phyloP scores from a whole-genome alignment of 208 protist species.

The Crithidia mellificae region DNA sequence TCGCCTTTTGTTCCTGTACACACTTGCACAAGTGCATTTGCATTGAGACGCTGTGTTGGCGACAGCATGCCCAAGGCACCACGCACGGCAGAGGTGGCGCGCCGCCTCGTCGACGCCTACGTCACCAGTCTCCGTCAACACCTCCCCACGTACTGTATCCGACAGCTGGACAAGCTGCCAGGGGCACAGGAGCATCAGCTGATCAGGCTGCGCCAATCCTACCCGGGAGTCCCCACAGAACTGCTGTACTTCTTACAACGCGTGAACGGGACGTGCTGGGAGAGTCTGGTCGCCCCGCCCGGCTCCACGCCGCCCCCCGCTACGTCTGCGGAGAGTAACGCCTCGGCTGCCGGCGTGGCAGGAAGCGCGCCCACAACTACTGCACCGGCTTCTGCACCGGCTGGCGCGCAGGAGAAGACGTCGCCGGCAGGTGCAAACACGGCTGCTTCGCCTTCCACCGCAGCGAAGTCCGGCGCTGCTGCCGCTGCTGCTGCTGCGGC shows the following conservation, averaged over 20 bases:
- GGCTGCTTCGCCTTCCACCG: neutral
- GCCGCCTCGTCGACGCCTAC: slow-evolving; percentile 61
- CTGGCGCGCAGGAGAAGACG: no score
- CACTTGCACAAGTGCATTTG: neutral
- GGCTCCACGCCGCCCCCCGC: slow-evolving; percentile 2
- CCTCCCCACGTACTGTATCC: slow-evolving; percentile 50
- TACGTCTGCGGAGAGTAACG: neutral
- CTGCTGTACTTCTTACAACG: slow-evolving; percentile 48
- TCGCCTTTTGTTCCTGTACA: neutral
- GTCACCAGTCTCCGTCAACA: slow-evolving; percentile 66
- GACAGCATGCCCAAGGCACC: slow-evolving; percentile 23
- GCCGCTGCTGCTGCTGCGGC: neutral
- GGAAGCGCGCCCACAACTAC: neutral
- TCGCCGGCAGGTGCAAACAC: neutral
- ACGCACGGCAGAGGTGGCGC: slow-evolving; percentile 39
- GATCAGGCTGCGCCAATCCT: slow-evolving; percentile 33
- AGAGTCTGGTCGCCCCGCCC: slow-evolving; percentile 20
- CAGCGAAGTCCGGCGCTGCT: no score
- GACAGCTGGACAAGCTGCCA: slow-evolving; percentile 55
- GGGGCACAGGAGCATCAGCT: slow-evolving; percentile 44
- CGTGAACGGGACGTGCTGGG: slow-evolving; percentile 63
- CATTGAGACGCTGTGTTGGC: neutral
- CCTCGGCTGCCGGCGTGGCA: neutral
- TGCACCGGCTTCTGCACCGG: neutral
- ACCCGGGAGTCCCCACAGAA: slow-evolving; percentile 46